phyloP scores from a whole-genome alignment of 306 rosid genomes.

The Vicia villosa region DNA sequence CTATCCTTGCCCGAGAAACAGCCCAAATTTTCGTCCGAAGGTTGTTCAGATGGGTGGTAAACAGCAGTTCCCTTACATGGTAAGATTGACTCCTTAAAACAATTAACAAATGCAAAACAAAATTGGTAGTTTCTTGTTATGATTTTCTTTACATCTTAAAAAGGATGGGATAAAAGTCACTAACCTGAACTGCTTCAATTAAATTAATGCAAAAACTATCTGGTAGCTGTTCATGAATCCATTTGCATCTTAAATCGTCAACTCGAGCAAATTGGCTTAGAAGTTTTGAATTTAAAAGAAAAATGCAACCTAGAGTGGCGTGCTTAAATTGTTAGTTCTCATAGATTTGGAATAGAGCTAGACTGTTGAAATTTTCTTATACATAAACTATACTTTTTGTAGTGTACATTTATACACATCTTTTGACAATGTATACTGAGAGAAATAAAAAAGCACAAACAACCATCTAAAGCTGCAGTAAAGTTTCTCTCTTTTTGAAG shows the following conservation, averaged over 20 bases:
- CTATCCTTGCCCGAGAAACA: constrained; percentile 93
- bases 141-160: background rate
- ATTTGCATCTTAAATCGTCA: background rate
- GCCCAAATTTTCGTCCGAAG: constrained; percentile 90
- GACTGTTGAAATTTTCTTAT: background rate
- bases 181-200: background rate
- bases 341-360: background rate
- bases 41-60: constrained; percentile 90
- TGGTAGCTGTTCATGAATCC: constrained; percentile 22
- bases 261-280: no score
- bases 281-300: no score
- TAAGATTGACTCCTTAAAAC: constrained; percentile 43
- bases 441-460: background rate
- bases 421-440: background rate
- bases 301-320: no score
- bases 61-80: constrained; percentile 95
- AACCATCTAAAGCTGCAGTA: constrained; percentile 12
- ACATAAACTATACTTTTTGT: background rate
- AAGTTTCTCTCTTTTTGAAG: background rate
- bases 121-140: constrained; percentile 15
- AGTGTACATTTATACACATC: background rate
- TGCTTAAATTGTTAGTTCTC: no score
- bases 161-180: constrained; percentile 10
- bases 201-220: constrained; percentile 22
- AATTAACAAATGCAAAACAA: constrained; percentile 8